phyloP scores from a whole-genome alignment of 169 alveolate genomes.

The Plasmodium sp. region DNA sequence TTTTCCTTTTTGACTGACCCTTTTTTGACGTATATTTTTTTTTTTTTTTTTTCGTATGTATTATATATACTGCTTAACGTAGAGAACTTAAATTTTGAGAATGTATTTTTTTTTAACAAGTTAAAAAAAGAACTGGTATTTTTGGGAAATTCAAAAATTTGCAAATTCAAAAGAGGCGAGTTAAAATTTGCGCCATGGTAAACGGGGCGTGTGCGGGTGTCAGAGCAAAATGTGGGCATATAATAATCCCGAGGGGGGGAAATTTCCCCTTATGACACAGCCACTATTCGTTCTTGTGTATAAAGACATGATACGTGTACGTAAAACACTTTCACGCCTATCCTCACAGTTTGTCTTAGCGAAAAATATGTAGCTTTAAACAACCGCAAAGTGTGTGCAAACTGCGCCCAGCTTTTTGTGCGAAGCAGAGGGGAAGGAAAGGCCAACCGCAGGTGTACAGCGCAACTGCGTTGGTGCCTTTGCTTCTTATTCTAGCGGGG shows the following conservation, averaged over 20 bases:
- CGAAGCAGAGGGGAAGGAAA: not conserved
- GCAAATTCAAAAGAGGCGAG: not conserved
- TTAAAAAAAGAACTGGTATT: not conserved
- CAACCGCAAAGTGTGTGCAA: not conserved
- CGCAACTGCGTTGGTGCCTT: not conserved
- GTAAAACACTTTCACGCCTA: not conserved
- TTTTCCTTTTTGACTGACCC: not conserved
- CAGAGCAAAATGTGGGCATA: not conserved
- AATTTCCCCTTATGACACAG: not conserved
- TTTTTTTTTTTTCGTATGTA: not conserved
- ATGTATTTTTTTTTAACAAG: slow-evolving; percentile 3
- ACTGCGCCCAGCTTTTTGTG: not conserved
- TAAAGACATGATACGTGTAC: not conserved
- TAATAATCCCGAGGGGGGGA: not conserved
- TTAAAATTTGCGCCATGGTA: not conserved
- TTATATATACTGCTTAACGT: slow-evolving; percentile 4
- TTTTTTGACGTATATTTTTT: slow-evolving; percentile 16
- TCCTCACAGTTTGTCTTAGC: not conserved
- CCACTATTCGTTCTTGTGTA: not conserved
- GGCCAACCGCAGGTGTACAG: not conserved
- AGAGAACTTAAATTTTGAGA: slow-evolving; percentile 32
- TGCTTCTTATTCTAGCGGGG: not conserved
- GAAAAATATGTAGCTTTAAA: not conserved
- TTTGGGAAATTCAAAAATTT: not conserved
- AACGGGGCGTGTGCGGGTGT: not conserved